Evolutionary conservation across 2,329 filamentous ascomycete genomes (phyloP).

Genomic region (Lasiodiplodia citricola): DNA sequence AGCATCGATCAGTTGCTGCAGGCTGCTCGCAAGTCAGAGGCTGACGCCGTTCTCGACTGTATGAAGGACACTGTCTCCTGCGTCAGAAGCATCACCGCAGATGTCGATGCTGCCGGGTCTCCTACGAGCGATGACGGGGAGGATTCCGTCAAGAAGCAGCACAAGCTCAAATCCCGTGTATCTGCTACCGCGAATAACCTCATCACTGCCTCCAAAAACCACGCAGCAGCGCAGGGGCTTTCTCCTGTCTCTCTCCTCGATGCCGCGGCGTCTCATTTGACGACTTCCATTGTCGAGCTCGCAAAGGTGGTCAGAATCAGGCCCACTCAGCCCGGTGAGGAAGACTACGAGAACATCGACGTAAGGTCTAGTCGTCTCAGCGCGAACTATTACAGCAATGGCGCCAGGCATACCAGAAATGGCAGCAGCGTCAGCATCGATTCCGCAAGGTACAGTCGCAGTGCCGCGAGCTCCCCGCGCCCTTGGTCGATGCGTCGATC

Average conservation of each 20-base stretch:
- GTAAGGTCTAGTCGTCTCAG: conserved; percentile 12
- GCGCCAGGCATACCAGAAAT: conserved; percentile 33
- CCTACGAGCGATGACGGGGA: conserved; percentile 41
- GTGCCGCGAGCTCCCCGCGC: conserved; percentile 41
- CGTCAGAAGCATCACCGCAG: conserved; percentile 83
- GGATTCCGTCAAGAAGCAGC: conserved; percentile 57
- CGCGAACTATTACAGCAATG: conserved; percentile 23
- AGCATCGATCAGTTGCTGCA: conserved; percentile 89
- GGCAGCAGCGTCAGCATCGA: conserved; percentile 44
- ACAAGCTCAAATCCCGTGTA: conserved; percentile 78
- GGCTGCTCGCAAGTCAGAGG: conserved; percentile 73
- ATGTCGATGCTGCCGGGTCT: conserved; percentile 66
- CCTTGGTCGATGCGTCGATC: conserved; percentile 21
- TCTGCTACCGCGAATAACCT: conserved; percentile 95
- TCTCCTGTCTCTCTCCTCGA: conserved; percentile 93
- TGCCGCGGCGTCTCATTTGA: conserved; percentile 89
- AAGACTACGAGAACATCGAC: conserved; percentile 65
- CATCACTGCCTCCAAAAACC: conserved; percentile 94
- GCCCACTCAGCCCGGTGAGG: conserved; percentile 73
- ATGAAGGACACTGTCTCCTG: conserved; percentile 86
- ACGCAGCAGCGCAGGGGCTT: conserved; percentile 78
- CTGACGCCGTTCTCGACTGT: conserved; percentile 76
- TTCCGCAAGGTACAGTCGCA: conserved; percentile 38
- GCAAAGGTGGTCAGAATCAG: conserved; percentile 84
- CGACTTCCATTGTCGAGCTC: conserved; percentile 83